Evolutionary conservation across 1,284 basidiomycete species (phyloP), one percentile per base, ranked within the genome.

Genomic region (Irpex sp.): DNA sequence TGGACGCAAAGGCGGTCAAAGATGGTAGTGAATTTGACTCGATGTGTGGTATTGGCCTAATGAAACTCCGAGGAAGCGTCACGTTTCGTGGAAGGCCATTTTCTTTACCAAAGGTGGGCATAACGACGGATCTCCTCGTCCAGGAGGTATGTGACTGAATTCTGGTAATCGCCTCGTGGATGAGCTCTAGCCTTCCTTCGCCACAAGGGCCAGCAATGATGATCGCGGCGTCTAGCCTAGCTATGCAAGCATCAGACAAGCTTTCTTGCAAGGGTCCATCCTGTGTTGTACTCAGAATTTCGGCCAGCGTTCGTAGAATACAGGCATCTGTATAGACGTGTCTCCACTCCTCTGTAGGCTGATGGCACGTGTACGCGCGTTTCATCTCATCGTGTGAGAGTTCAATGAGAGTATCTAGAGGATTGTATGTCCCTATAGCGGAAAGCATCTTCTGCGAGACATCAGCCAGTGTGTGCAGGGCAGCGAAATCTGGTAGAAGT

Each of bases 181-280:
- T 81, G 56, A 89, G 72, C 38, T 89, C 85, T 40, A 85, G 74
- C 57, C 91, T 78, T 5, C 79, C 79, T 34, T 81, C 72, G 5
- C 92, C 93, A 26, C 88, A 81, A 0, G 88, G 86, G 0, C 95
- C 96, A 6, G 94, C 91, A 54, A 97, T 82, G 67, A 98, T 88
- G 67, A 97, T 88, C 1, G 90, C 89, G 69, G 81, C 81, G 72
- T 98, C 96, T 36, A 98, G 77, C 11, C 80, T 76, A 4, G 79
- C 76, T 44, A 97, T 81, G 47, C 82, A 73, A 8, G 74, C 69
- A 36, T 68, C 64, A 21, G 68, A 71, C 3, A 57, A 40, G 9
- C 65, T 57, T 13, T 70, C 77, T 57, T 77, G 69, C 19, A 74
- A 65, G 6, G 64, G 61, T 1, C 70, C 65, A 19, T 72, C 71